Base-by-base conservation (phyloP, 2,329 filamentous ascomycete genomes). In the Aspergillus intermedius region DNA sequence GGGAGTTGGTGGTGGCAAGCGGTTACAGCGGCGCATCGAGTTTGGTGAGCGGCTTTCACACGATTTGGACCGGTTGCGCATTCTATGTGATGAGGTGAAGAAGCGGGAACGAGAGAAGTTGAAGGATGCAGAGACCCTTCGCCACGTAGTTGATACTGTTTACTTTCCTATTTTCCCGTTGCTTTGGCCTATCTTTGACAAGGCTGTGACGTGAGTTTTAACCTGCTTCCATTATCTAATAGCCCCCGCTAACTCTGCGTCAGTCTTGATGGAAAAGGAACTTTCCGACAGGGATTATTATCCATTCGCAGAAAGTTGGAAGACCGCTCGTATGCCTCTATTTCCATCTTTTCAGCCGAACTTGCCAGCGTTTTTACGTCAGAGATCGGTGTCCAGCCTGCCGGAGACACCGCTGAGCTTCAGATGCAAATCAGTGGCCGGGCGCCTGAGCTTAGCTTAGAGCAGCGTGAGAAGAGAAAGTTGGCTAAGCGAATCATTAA, bases 401-500 rank as follows among this genome's bases (percentile, higher is more conserved):
- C 74, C 48, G 66, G 66, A 19, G 71, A 73, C 51, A 68, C 73
- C 5, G 67, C 68, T 6, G 71, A 74, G 49, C 59, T 73, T 54
- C 54, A 83, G 73, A 68, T 73, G 69, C 60, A 76, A 65, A 60
- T 83, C 72, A 67, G 74, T 70, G 50, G 69, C 5, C 71, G 72
- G 44, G 68, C 69, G 4, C 67, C 70, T 5, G 72, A 74, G 48
- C 66, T 73, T 42, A 69, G 64, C 49, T 52, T 77, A 8, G 89
- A 95, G 59, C 82, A 89, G 51, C 87, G 88, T 49, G 87, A 95
- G 57, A 83, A 87, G 52, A 87, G 88, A 60, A 87, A 86, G 58
- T 74, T 95, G n/a, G 89, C 87, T 21, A 95, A 94, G 69, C 82
- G 90, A 22, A 95, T 96, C 52, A 79, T 95, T 56, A 94, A 89